Evolutionary conservation across 2,329 filamentous ascomycete species (phyloP).

Genomic region (Alternaria novae-zelandiae): DNA sequence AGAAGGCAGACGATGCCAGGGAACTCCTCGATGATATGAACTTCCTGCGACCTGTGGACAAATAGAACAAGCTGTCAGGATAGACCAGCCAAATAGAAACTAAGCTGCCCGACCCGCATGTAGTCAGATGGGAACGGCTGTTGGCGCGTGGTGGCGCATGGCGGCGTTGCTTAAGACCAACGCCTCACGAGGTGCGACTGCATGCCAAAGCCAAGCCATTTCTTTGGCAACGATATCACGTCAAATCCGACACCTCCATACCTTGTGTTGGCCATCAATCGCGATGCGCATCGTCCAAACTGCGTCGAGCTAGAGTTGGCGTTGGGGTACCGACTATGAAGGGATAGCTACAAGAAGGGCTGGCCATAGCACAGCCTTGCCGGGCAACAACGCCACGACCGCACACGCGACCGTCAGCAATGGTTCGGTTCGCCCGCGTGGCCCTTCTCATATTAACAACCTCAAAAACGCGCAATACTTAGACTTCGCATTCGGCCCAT

Average conservation of each 20-base stretch:
- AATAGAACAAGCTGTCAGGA: background rate
- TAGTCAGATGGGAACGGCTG: background rate
- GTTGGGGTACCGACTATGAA: background rate
- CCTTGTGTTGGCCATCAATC: background rate
- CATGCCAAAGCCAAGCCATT: no score
- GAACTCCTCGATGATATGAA: slow-evolving; percentile 28
- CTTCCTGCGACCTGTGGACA: slow-evolving; percentile 28
- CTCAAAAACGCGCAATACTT: background rate
- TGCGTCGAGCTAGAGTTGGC: background rate
- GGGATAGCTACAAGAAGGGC: background rate
- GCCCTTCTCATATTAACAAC: background rate
- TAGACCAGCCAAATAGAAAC: background rate
- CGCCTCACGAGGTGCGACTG: background rate
- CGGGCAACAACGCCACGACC: slow-evolving; percentile 11
- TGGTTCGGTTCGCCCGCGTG: background rate
- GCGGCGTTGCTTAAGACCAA: background rate
- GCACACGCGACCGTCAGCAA: slow-evolving; percentile 5
- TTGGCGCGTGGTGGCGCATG: background rate
- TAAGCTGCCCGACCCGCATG: background rate
- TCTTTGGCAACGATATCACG: background rate
- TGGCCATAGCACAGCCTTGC: background rate
- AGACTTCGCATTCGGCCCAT: background rate
- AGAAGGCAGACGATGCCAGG: slow-evolving; percentile 24
- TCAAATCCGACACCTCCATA: background rate
- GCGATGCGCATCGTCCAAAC: background rate